A percentile compares a stretch with the other conserved stretches of the same genome.
Conservation (phyloP, 2,329 filamentous ascomycete genomes). For the Ascochyta rabiei region DNA sequence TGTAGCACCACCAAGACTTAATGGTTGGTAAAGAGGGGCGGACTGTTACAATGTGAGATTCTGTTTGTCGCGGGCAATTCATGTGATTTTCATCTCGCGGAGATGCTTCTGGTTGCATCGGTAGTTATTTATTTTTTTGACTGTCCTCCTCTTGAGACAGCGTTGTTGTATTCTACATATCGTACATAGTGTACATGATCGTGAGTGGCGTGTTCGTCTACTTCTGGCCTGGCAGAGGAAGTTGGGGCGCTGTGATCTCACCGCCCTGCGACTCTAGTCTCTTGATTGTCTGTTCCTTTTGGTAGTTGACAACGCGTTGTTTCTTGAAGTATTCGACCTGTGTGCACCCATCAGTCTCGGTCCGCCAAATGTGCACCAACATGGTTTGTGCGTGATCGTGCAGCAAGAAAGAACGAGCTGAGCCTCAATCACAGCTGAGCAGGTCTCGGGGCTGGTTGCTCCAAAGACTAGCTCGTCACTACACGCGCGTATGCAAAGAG, state of each 20-base stretch:
- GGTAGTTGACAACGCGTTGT: constrained; percentile 87
- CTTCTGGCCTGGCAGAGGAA: constrained; percentile 36
- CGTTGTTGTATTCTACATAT: constrained; percentile 12
- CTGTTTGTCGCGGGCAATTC: too few species aligned
- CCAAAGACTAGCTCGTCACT: background rate
- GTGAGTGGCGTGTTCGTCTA: constrained; percentile 15
- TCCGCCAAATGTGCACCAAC: background rate
- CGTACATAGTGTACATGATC: constrained; percentile 39
- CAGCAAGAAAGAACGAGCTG: background rate
- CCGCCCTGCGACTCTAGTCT: constrained; percentile 52
- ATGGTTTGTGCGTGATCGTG: constrained; percentile 3
- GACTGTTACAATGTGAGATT: too few species aligned
- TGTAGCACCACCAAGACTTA: too few species aligned
- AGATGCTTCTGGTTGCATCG: background rate
- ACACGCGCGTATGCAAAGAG: background rate
- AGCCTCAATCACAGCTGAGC: background rate
- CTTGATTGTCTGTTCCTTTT: constrained; percentile 73
- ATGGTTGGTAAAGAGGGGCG: too few species aligned
- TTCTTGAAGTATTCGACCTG: constrained; percentile 98
- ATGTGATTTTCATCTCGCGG: too few species aligned
- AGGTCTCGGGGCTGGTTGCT: background rate
- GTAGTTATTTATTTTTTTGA: background rate
- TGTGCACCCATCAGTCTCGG: constrained; percentile 12
- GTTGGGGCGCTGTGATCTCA: constrained; percentile 43
- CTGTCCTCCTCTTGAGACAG: background rate